Conservation (phyloP, 495 filamentous ascomycete species). For the Letharia lupina region DNA sequence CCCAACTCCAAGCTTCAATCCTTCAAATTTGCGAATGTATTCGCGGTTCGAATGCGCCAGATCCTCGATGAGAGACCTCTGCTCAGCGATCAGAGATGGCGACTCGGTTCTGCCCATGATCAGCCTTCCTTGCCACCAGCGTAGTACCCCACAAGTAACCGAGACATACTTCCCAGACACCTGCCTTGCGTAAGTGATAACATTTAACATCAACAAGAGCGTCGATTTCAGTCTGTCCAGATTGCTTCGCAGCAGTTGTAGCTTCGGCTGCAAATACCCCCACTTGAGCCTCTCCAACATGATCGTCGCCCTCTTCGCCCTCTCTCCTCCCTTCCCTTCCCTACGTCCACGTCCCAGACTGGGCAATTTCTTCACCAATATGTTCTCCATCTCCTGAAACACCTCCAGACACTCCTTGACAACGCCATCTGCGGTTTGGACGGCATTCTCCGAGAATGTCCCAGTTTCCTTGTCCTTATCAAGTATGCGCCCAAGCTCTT, state of each 20-base stretch:
- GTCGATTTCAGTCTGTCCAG: constrained; percentile 35
- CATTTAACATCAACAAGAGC: constrained; percentile 32
- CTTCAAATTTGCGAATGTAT: constrained; percentile 9
- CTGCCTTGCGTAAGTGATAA: constrained; percentile 33
- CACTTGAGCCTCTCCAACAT: constrained; percentile 23
- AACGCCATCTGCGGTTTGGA: constrained; percentile 21
- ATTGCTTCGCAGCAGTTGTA: constrained; percentile 27
- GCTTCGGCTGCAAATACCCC: constrained; percentile 25
- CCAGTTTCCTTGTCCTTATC: constrained; percentile 25
- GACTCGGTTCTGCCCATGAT: constrained; percentile 8
- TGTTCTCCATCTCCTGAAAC: constrained; percentile 28
- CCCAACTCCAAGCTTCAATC: constrained; percentile 6
- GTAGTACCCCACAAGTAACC: not conserved
- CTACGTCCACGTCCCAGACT: not conserved
- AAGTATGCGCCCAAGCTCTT: constrained; percentile 28
- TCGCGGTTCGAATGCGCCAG: constrained; percentile 12
- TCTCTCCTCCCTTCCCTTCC: not conserved
- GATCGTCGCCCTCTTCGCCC: not conserved
- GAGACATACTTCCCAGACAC: constrained; percentile 16
- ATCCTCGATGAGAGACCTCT: constrained; percentile 17
- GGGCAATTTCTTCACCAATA: constrained; percentile 21
- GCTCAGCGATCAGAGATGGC: constrained; percentile 11
- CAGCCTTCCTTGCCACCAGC: not conserved
- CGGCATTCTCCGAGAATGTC: constrained; percentile 28
- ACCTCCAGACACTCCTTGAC: constrained; percentile 28